Evolutionary conservation across 2,329 filamentous ascomycete genomes (phyloP), one percentile per base, ranked within the genome.

Genomic region (Phialophora macrospora): DNA sequence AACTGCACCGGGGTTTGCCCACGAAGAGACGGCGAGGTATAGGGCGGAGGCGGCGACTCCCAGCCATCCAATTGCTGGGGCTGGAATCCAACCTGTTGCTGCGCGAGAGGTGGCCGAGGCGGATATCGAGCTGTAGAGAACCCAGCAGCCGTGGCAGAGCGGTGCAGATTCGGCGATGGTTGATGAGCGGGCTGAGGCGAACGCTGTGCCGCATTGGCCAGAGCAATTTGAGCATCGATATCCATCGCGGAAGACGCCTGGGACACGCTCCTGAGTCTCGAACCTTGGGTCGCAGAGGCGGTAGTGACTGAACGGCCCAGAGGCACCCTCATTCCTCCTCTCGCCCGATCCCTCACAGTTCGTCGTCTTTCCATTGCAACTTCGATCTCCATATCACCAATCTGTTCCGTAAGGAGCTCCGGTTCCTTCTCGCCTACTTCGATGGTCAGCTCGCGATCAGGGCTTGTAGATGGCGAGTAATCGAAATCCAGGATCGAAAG

Each of bases 311-410:
- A 83, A 77, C 73, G 79, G 75, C 64, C 80, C 72, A 73, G 54
- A 49, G 55, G 34, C n/a, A 51, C 59, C 51, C 64, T 67, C 38
- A 49, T 34, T 8, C 57, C 64, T 11, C 61, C 64, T 57, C 70
- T 59, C 54, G 59, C 60, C 32, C 63, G 62, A 20, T 70, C 66
- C 34, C 71, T 63, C 8, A 73, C 70, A 8, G 91, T 93, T 69
- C 91, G 84, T 68, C 90, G 84, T 70, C 91, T 85, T 58, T 92
- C 90, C 71, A 94, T 87, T 68, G 91, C 91, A 22, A 95, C 90
- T 75, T 93, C 91, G 1, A 88, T 87, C 63, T 89, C 91, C 64
- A 94, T 81, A 71, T 92, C 90, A 24, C 89, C 86, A 68, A 85
- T 84, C 72, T 91, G 89, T 74, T 94, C 91, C 71, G 89, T 86